phyloP scores from a whole-genome alignment of 139 green algal genomes.

The Mychonastes homosphaera region DNA sequence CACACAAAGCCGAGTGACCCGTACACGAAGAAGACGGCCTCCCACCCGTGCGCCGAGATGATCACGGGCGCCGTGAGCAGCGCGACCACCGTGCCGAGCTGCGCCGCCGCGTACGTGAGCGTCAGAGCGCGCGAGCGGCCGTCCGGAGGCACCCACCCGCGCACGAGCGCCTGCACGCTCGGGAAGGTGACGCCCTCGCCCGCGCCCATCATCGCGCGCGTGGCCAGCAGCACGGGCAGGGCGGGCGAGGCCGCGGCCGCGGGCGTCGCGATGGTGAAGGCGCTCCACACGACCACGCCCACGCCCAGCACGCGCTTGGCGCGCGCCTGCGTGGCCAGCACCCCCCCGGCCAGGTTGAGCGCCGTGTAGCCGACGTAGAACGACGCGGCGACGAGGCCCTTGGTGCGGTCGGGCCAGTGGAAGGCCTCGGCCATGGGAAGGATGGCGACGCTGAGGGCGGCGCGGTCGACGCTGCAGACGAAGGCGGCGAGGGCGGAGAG shows the following conservation, averaged over 20 bases:
- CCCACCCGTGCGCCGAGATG: conserved; percentile 43
- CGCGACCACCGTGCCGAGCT: conserved; percentile 51
- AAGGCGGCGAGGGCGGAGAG: conserved; percentile 34
- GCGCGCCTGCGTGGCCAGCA: conserved; percentile 29
- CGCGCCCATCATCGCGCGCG: conserved; percentile 51
- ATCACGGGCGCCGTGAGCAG: conserved; percentile 43
- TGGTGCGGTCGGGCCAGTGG: conserved; percentile 51
- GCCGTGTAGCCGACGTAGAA: conserved; percentile 67
- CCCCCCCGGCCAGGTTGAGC: conserved; percentile 55
- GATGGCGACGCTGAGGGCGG: conserved; percentile 63
- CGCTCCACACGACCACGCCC: conserved; percentile 59
- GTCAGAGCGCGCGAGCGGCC: conserved; percentile 33
- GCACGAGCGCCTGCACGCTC: conserved; percentile 52
- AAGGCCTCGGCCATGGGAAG: conserved; percentile 59
- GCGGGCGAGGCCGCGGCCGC: conserved; percentile 25
- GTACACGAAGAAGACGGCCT: conserved; percentile 50
- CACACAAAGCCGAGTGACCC: conserved; percentile 51
- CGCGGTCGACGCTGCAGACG: conserved; percentile 62
- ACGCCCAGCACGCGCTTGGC: conserved; percentile 50
- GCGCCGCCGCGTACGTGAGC: conserved; percentile 37
- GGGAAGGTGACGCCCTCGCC: conserved; percentile 76
- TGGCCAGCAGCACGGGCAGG: conserved; percentile 27
- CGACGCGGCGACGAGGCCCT: conserved; percentile 55
- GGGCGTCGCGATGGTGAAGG: conserved; percentile 69
- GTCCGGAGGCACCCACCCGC: conserved; percentile 32